Percentiles rank a stretch among this genome's conserved stretches.
phyloP scores from a whole-genome alignment of 2,329 filamentous ascomycete species.

The Dendryphion nanum region DNA sequence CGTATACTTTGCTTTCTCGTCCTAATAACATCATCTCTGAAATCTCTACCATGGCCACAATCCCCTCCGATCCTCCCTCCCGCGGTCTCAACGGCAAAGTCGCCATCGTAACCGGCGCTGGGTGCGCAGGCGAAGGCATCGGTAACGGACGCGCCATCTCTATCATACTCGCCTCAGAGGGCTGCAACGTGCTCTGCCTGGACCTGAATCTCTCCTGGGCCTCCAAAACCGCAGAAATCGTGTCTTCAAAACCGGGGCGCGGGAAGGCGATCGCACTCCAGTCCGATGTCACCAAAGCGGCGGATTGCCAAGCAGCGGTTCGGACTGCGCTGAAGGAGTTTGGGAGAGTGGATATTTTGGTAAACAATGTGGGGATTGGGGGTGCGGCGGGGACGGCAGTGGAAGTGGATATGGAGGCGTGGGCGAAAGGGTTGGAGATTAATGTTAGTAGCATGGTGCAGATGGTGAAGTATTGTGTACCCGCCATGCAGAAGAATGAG shows the following conservation, averaged over 20 bases:
- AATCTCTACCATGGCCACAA: constrained; percentile 6
- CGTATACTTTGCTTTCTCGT: too few relatives aligned
- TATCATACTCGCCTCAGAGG: constrained; percentile 60
- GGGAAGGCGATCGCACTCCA: constrained; percentile 43
- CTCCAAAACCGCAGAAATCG: constrained; percentile 55
- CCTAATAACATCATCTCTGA: too few relatives aligned
- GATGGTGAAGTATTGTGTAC: constrained; percentile 62
- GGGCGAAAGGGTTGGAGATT: constrained; percentile 57
- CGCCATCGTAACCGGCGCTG: constrained; percentile 61
- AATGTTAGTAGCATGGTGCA: constrained; percentile 66
- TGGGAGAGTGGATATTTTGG: constrained; percentile 60
- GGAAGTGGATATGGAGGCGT: constrained; percentile 59
- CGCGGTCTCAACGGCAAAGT: constrained; percentile 45
- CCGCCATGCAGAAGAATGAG: constrained; percentile 58
- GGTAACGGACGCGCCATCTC: constrained; percentile 61
- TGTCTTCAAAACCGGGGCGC: constrained; percentile 37
- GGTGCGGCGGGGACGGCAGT: constrained; percentile 60
- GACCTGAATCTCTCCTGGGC: constrained; percentile 54
- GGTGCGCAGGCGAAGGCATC: constrained; percentile 56
- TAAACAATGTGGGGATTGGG: constrained; percentile 64
- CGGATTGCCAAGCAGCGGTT: constrained; percentile 50
- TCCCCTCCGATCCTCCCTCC: constrained; percentile 27
- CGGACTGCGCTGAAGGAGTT: constrained; percentile 47
- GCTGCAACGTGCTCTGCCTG: constrained; percentile 58
- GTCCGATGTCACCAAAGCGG: constrained; percentile 56